Conservation (phyloP, 2,329 filamentous ascomycete genomes). For the Neoarthrinium moseri region DNA sequence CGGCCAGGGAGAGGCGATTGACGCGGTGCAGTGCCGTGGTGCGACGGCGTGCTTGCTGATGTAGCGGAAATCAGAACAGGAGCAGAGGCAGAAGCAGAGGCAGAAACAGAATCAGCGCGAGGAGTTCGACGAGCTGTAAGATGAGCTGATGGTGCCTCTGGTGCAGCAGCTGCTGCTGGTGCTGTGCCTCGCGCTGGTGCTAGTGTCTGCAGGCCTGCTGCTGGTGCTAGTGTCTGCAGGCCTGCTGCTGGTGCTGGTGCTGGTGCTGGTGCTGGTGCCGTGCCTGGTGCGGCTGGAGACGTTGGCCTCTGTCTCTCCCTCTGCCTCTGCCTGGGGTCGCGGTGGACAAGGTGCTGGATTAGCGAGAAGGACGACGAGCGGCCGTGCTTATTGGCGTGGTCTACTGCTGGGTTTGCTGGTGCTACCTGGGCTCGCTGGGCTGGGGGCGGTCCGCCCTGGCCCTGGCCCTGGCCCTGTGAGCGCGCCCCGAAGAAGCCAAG, state of each 20-base stretch:
- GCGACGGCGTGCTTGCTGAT: not conserved
- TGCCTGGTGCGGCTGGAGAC: not conserved
- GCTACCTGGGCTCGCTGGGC: too few species aligned
- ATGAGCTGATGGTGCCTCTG: not conserved
- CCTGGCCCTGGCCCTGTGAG: not conserved
- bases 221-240: not conserved
- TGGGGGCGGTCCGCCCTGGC: too few species aligned
- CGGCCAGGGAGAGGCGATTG: not conserved
- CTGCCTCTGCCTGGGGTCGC: not conserved
- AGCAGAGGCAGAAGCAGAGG: slow-evolving; percentile 1
- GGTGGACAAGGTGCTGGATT: slow-evolving; percentile 5
- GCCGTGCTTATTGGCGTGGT: slow-evolving; percentile 8
- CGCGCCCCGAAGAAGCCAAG: slow-evolving; percentile 6
- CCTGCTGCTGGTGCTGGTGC: not conserved
- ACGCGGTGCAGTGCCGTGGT: not conserved
- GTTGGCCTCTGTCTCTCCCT: too few species aligned
- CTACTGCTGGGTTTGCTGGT: too few species aligned
- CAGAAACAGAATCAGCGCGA: not conserved
- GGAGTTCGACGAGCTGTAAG: not conserved
- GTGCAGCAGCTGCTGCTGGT: not conserved
- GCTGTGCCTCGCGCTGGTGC: not conserved
- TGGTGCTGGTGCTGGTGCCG: not conserved
- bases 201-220: not conserved
- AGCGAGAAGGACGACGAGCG: slow-evolving; percentile 5
- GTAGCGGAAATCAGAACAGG: not conserved